phyloP scores from a whole-genome alignment of 257 asterid species.

The Solanum etuberosum region DNA sequence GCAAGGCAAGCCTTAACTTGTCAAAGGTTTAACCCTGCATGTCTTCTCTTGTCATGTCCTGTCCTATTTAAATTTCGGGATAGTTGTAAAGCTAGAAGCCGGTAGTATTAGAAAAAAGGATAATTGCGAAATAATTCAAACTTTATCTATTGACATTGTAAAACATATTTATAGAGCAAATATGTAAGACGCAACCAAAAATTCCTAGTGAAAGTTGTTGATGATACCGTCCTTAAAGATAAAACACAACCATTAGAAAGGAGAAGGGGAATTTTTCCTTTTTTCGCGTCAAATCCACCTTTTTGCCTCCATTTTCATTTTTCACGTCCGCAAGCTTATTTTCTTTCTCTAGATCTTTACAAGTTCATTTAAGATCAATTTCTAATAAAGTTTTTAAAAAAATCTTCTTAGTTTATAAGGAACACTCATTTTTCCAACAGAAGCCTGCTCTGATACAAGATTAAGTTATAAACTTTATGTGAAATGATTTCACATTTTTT shows the following conservation, averaged over 20 bases:
- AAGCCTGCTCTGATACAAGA: not conserved
- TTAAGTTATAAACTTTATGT: not conserved
- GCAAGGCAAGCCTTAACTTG: not conserved
- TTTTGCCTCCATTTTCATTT: not conserved
- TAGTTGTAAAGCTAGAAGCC: not conserved
- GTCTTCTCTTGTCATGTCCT: not conserved
- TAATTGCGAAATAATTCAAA: not conserved
- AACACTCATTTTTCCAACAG: not conserved
- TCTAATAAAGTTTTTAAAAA: not conserved
- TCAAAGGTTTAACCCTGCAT: not conserved
- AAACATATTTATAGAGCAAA: not conserved
- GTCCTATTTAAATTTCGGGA: not conserved
- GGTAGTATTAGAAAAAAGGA: not conserved
- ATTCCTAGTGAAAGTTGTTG: not conserved
- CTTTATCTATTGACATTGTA: not conserved
- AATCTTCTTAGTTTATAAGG: not conserved
- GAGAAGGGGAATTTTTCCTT: not conserved
- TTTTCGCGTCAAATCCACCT: not conserved
- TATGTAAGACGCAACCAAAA: not conserved
- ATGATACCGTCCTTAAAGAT: not conserved
- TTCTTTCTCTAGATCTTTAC: not conserved
- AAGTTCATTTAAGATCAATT: not conserved
- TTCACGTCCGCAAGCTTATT: rapidly evolving
- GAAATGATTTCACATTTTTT: not conserved
- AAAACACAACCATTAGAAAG: not conserved